Conservation (phyloP, 148 eudicot species). For the Chenopodium berlandieri region DNA sequence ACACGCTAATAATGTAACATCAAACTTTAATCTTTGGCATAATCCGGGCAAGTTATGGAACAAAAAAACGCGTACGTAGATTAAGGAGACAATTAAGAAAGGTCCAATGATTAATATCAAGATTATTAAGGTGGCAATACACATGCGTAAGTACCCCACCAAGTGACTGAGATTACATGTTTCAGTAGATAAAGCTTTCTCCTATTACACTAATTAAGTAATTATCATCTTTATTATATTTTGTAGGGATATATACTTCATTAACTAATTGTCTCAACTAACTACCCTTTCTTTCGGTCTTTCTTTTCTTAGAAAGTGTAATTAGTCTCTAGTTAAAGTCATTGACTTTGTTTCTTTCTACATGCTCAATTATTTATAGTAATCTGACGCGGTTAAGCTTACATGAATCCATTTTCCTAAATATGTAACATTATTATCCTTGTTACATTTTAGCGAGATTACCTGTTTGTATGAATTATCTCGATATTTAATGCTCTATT, state of each 20-base stretch:
- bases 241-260: too few relatives aligned
- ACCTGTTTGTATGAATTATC: too few relatives aligned
- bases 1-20: background rate
- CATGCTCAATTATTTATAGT: background rate
- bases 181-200: background rate
- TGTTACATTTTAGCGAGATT: too few relatives aligned
- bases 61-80: constrained; percentile 1
- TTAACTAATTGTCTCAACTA: constrained; percentile 5
- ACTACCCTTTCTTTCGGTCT: constrained; percentile 5
- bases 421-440: too few relatives aligned
- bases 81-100: background rate
- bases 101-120: constrained; percentile 13
- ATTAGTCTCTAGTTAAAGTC: background rate
- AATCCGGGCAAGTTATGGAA: background rate
- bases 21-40: background rate
- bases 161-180: background rate
- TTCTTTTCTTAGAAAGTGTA: background rate
- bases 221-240: too few relatives aligned
- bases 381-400: constrained; percentile 5
- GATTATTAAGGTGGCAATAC: constrained; percentile 3
- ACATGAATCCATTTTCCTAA: background rate
- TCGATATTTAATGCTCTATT: too few relatives aligned
- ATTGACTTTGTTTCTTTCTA: background rate
- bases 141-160: background rate
- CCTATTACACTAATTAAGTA: background rate